These are phyloP conservation scores for Citrullus mucosospermus DNA, from an alignment of 306 rosid species.

Conservation along the genomic window DNA sequence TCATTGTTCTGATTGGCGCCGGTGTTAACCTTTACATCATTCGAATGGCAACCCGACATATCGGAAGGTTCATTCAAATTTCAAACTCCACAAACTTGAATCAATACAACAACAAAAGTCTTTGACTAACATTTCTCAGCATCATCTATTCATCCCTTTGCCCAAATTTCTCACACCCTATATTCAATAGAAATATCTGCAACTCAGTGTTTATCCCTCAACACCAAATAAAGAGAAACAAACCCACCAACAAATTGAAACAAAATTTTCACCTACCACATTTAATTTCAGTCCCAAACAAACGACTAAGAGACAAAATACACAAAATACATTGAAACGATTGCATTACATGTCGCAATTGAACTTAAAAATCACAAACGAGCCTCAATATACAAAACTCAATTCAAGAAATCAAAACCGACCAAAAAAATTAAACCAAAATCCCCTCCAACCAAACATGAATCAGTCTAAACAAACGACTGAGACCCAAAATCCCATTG, in stretches of 20 bases:
- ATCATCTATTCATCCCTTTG: not conserved
- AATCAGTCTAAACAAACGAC: not conserved
- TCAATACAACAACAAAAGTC: not conserved
- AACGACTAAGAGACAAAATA: not conserved
- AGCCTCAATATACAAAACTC: conserved; percentile 11
- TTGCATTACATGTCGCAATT: not conserved
- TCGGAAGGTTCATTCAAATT: not conserved
- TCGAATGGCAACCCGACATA: not conserved
- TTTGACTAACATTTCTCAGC: not conserved
- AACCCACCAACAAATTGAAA: conserved; percentile 8
- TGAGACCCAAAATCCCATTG: not conserved
- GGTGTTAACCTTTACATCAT: not conserved
- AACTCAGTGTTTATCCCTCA: conserved; percentile 22
- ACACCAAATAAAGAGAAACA: conserved; percentile 14
- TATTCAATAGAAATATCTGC: not conserved
- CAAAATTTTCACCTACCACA: conserved; percentile 14
- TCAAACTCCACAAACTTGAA: not conserved
- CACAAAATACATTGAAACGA: not conserved
- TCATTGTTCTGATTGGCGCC: not conserved
- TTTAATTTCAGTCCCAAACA: not conserved
- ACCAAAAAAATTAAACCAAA: not conserved
- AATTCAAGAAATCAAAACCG: not conserved
- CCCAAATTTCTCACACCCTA: not conserved
- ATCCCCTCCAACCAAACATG: not conserved
- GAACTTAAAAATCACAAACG: not conserved